Percentiles rank a stretch among this genome's conserved stretches.
phyloP scores from a whole-genome alignment of 495 filamentous ascomycete species.

The Penicillium canariense region DNA sequence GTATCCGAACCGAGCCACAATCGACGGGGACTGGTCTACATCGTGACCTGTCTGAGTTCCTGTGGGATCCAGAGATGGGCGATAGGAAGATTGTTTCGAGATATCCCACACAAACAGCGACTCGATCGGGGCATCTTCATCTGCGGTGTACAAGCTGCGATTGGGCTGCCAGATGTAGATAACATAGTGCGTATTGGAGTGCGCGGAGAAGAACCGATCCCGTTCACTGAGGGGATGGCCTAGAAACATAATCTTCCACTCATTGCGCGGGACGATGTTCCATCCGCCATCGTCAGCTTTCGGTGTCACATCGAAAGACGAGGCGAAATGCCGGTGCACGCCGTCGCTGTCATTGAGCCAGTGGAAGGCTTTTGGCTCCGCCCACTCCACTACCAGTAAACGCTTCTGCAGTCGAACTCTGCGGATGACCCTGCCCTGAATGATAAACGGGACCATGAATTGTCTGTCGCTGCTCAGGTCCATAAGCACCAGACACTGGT shows the following conservation, averaged over 20 bases:
- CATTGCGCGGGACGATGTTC: slow-evolving; percentile 55
- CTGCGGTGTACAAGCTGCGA: slow-evolving; percentile 52
- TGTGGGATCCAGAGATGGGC: slow-evolving; percentile 54
- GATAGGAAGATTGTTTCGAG: slow-evolving; percentile 51
- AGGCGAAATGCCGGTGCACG: slow-evolving; percentile 64
- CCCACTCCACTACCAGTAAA: slow-evolving; percentile 65
- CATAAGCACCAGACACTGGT: slow-evolving; percentile 47
- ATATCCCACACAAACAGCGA: slow-evolving; percentile 68
- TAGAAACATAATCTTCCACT: slow-evolving; percentile 66
- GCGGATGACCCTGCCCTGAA: slow-evolving; percentile 53
- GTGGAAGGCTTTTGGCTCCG: slow-evolving; percentile 56
- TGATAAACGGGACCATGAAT: slow-evolving; percentile 54
- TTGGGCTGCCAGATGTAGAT: slow-evolving; percentile 68
- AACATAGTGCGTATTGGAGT: slow-evolving; percentile 61
- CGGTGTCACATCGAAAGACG: slow-evolving; percentile 53
- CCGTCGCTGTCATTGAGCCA: slow-evolving; percentile 56
- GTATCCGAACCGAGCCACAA: slow-evolving; percentile 56
- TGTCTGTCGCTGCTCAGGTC: slow-evolving; percentile 50
- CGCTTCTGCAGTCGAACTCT: slow-evolving; percentile 55
- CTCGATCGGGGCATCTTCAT: slow-evolving; percentile 60
- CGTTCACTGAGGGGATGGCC: slow-evolving; percentile 57
- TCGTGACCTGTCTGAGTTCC: slow-evolving; percentile 34
- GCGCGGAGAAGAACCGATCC: slow-evolving; percentile 64
- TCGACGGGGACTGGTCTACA: slow-evolving; percentile 42
- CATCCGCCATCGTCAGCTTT: slow-evolving; percentile 30